Evolutionary conservation across 2,329 filamentous ascomycete genomes (phyloP).

Genomic region (Colletotrichum brevisporum): DNA sequence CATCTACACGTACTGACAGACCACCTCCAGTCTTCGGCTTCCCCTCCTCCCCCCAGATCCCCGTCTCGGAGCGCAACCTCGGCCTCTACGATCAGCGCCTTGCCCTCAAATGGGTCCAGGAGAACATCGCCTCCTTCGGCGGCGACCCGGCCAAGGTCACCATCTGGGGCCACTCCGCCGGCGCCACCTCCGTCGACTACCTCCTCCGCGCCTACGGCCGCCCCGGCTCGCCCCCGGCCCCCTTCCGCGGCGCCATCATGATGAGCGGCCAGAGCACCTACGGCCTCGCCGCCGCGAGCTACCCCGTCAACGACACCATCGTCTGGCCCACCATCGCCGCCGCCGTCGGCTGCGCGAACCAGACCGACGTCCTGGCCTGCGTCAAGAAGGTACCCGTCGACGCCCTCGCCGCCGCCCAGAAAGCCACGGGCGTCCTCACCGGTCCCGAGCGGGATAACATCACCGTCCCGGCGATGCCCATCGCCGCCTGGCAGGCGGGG

Average conservation of each 20-base stretch:
- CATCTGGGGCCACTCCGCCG: slow-evolving; percentile 51
- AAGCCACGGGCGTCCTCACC: slow-evolving; percentile 20
- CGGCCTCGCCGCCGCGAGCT: slow-evolving; percentile 40
- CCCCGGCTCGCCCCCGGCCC: slow-evolving; percentile 27
- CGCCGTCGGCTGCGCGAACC: slow-evolving; percentile 41
- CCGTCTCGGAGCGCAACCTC: slow-evolving; percentile 41
- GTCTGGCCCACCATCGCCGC: slow-evolving; percentile 42
- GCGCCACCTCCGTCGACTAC: slow-evolving; percentile 45
- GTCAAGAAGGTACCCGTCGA: not conserved
- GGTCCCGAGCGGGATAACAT: slow-evolving; percentile 42
- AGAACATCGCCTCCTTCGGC: slow-evolving; percentile 49
- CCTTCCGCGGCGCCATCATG: slow-evolving; percentile 46
- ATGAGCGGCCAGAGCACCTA: slow-evolving; percentile 49
- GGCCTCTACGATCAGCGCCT: slow-evolving; percentile 47
- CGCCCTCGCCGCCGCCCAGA: slow-evolving; percentile 40
- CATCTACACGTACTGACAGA: slow-evolving; percentile 4
- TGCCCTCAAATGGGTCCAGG: slow-evolving; percentile 51
- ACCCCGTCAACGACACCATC: slow-evolving; percentile 6
- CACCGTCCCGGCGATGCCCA: slow-evolving; percentile 39
- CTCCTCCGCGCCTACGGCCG: slow-evolving; percentile 44
- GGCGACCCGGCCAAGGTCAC: slow-evolving; percentile 49
- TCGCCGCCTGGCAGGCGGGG: slow-evolving; percentile 42
- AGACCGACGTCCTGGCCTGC: slow-evolving; percentile 4
- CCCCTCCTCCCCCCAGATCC: slow-evolving; percentile 13
- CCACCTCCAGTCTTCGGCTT: slow-evolving; percentile 43